These are phyloP conservation scores for Cnidoscolus chayamansa DNA, from an alignment of 441 rosid genomes.

Conservation along the genomic window DNA sequence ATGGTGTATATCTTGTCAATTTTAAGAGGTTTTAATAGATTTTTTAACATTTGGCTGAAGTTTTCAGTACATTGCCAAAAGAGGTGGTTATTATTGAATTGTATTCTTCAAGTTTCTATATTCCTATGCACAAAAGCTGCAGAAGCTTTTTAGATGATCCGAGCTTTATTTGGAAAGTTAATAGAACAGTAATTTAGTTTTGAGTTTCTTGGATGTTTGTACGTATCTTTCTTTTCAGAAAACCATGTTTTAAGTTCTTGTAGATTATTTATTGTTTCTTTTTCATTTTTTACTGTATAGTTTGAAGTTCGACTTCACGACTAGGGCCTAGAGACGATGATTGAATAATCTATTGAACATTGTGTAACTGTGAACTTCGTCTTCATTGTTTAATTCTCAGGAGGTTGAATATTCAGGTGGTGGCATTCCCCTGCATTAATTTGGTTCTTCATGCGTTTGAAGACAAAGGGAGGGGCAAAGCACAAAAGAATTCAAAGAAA, in stretches of 20 bases:
- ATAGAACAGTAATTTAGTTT: no score
- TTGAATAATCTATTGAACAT: not conserved
- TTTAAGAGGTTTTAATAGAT: conserved; percentile 2
- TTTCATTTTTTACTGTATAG: no score
- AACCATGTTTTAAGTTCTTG: no score
- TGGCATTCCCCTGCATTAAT: conserved; percentile 46
- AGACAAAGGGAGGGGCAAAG: not conserved
- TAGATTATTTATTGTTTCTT: no score
- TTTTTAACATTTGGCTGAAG: not conserved
- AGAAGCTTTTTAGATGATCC: no score
- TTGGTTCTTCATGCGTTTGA: not conserved
- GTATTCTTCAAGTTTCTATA: not conserved
- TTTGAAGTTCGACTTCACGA: not conserved
- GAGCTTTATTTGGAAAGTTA: no score
- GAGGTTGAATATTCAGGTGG: conserved; percentile 96
- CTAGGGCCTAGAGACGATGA: not conserved
- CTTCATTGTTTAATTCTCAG: conserved; percentile 39
- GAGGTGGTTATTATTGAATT: not conserved
- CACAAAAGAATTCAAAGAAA: conserved; percentile 1
- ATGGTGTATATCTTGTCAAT: not conserved
- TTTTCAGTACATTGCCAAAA: not conserved
- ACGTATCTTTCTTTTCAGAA: no score
- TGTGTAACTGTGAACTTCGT: not conserved
- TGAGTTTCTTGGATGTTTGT: no score
- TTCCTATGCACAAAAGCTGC: not conserved